These are phyloP conservation scores for Podila minutissima DNA, from an alignment of 192 early-diverging fungal species.

Conservation along the genomic window DNA sequence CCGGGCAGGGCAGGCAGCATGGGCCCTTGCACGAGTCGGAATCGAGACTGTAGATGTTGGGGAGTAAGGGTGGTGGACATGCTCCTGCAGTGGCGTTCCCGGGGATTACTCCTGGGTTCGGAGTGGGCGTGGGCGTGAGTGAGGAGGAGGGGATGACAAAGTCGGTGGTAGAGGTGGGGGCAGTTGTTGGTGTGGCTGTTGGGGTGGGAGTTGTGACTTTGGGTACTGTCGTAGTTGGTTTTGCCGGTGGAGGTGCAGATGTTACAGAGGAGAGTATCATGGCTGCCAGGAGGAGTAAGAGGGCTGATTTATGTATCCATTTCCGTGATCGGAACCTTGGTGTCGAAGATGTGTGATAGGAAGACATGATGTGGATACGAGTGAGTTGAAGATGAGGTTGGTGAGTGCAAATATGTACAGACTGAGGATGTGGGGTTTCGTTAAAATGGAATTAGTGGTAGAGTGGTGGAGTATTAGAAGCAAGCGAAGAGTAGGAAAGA, in stretches of 20 bases:
- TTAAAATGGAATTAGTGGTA: background rate
- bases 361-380: too few relatives aligned
- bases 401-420: background rate
- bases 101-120: background rate
- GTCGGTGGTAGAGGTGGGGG: slow-evolving; percentile 1
- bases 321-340: too few relatives aligned
- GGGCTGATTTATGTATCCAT: too few relatives aligned
- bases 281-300: too few relatives aligned
- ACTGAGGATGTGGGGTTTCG: background rate
- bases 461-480: background rate
- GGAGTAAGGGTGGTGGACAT: slow-evolving; percentile 35
- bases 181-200: background rate
- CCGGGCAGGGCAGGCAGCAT: slow-evolving; percentile 39
- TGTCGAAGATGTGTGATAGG: too few relatives aligned
- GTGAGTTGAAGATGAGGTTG: too few relatives aligned
- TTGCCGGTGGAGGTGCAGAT: background rate
- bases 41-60: slow-evolving; percentile 1
- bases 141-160: slow-evolving; percentile 7
- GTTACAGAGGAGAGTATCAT: background rate
- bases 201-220: background rate
- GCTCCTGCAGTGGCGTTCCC: background rate
- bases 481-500: background rate
- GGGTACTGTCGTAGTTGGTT: background rate
- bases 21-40: slow-evolving; percentile 11
- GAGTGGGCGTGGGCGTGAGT: background rate